Evolutionary conservation across 257 asterid genomes (phyloP).

Genomic region (Solanum piurae): DNA sequence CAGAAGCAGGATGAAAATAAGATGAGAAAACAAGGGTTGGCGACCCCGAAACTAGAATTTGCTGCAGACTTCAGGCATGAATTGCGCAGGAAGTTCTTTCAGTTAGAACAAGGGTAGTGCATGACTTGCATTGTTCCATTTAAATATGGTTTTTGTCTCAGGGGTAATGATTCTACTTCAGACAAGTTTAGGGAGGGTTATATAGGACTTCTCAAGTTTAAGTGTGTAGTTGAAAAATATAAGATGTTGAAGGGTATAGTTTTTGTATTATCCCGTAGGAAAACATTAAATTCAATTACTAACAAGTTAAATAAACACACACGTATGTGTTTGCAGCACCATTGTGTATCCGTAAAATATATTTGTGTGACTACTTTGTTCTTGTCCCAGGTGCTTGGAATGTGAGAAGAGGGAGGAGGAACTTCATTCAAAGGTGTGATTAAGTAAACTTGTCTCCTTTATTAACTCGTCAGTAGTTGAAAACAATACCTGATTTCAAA

Average conservation of each 20-base stretch:
- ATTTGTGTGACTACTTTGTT: constrained; percentile 1
- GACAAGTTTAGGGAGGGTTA: background rate
- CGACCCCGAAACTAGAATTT: background rate
- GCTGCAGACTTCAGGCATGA: background rate
- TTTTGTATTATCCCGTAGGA: background rate
- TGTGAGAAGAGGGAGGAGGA: constrained; percentile 47
- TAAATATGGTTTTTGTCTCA: background rate
- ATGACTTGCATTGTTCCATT: background rate
- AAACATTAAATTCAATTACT: background rate
- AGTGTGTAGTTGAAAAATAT: background rate
- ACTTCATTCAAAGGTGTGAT: constrained; percentile 66
- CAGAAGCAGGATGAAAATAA: background rate
- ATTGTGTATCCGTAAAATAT: background rate
- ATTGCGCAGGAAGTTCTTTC: background rate
- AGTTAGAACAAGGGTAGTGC: background rate
- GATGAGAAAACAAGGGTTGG: background rate
- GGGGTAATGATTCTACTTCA: background rate
- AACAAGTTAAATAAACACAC: background rate
- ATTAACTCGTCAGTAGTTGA: background rate
- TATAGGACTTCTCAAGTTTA: background rate
- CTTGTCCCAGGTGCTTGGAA: constrained; percentile 47
- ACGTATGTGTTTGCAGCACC: background rate
- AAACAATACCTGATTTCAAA: background rate
- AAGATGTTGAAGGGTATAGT: background rate
- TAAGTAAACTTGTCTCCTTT: background rate